phyloP scores from a whole-genome alignment of 768 basidiomycete genomes.

The Rhizopogon vulgaris region DNA sequence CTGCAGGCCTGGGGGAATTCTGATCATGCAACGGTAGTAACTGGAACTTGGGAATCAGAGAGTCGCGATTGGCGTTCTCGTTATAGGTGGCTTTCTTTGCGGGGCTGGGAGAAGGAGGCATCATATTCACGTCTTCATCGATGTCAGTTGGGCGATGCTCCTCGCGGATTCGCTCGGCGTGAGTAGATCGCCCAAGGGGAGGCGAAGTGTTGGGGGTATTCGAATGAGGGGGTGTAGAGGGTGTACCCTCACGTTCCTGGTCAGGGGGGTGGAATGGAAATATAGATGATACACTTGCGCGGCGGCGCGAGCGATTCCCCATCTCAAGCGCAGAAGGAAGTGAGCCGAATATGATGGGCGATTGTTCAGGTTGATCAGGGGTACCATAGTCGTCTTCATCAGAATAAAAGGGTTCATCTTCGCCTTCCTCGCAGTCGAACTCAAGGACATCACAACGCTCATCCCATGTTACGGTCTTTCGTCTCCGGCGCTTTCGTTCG shows the following conservation, averaged over 20 bases:
- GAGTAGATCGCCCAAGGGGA: conserved; percentile 33
- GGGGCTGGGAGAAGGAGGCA: conserved; percentile 47
- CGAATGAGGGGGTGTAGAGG: conserved; percentile 17
- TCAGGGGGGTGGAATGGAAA: conserved; percentile 27
- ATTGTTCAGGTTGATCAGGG: conserved; percentile 6
- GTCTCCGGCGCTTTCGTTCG: conserved; percentile 39
- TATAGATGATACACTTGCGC: conserved; percentile 24
- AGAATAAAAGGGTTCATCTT: conserved; percentile 41
- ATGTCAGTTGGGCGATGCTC: conserved; percentile 22
- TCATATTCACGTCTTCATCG: conserved; percentile 36
- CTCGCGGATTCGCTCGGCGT: conserved; percentile 29
- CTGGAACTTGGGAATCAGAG: conserved; percentile 30
- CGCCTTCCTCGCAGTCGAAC: conserved; percentile 61
- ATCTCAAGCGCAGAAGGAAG: conserved; percentile 41
- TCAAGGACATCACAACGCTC: conserved; percentile 79
- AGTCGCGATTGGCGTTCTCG: conserved; percentile 20
- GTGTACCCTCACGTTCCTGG: conserved; percentile 7
- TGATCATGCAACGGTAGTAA: conserved; percentile 12
- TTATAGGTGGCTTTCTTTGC: conserved; percentile 19
- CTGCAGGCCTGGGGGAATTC: conserved; percentile 16
- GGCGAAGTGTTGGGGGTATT: background rate
- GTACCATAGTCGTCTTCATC: conserved; percentile 27
- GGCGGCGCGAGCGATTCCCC: conserved; percentile 36
- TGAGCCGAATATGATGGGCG: conserved; percentile 12
- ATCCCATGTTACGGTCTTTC: conserved; percentile 78